phyloP scores from a whole-genome alignment of 2,329 filamentous ascomycete species.

The Colletotrichum neosansevieriae region DNA sequence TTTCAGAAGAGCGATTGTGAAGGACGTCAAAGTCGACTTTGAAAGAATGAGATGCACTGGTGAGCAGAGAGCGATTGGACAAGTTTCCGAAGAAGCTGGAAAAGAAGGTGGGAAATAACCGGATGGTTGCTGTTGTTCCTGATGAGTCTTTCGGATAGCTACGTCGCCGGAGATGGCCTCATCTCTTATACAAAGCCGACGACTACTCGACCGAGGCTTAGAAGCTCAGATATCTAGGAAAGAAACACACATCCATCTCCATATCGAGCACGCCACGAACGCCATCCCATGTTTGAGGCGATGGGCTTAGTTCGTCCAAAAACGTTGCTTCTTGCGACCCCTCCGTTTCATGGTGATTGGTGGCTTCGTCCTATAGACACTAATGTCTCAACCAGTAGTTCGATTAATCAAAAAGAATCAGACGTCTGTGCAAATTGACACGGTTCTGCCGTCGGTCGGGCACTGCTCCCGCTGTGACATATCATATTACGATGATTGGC shows the following conservation, averaged over 20 bases:
- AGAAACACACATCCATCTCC: not conserved
- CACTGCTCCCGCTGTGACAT: constrained; percentile 15
- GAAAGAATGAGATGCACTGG: constrained; percentile 9
- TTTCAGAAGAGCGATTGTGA: constrained; percentile 1
- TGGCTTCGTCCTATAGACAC: constrained; percentile 22
- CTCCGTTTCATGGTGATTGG: constrained; percentile 35
- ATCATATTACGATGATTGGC: constrained; percentile 18
- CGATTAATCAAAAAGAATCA: constrained; percentile 3
- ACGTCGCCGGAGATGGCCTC: not conserved
- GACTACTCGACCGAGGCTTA: not conserved
- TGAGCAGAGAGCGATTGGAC: constrained; percentile 4
- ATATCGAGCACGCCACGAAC: not conserved
- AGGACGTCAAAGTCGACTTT: not conserved
- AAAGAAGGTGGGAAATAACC: constrained; percentile 1
- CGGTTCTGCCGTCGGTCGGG: not conserved
- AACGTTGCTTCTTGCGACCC: constrained; percentile 30
- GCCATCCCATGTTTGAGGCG: constrained; percentile 21
- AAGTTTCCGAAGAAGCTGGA: not conserved
- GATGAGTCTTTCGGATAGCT: not conserved
- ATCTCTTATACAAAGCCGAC: constrained; percentile 22
- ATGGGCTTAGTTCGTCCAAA: constrained; percentile 26
- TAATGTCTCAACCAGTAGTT: constrained; percentile 24
- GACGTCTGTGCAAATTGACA: constrained; percentile 7
- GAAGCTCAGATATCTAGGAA: not conserved
- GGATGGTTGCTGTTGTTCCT: constrained; percentile 7